phyloP scores from a whole-genome alignment of 768 basidiomycete genomes.

The Podaxis carcinomalis region DNA sequence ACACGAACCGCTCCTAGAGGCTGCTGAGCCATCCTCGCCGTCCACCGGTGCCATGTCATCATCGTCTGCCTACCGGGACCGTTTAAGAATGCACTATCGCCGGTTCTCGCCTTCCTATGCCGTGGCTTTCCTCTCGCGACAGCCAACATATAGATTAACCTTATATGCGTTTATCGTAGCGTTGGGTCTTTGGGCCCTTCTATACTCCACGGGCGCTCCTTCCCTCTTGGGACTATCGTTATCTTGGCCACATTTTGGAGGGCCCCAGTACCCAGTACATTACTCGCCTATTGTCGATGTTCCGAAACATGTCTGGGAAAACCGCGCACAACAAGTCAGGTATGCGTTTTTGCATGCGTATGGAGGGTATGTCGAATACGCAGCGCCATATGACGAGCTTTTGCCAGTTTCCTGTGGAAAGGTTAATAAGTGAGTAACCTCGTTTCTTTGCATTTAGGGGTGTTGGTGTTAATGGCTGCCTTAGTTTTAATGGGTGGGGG shows the following conservation, averaged over 20 bases:
- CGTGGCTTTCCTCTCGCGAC: slow-evolving; percentile 16
- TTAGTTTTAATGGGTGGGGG: slow-evolving; percentile 79
- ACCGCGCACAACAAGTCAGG: slow-evolving; percentile 53
- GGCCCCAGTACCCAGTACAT: slow-evolving; percentile 8
- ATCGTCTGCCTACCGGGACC: not conserved
- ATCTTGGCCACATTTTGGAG: slow-evolving; percentile 6
- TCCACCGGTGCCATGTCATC: not conserved
- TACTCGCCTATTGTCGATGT: slow-evolving; percentile 14
- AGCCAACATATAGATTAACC: slow-evolving; percentile 24
- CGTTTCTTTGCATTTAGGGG: not conserved
- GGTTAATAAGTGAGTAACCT: slow-evolving; percentile 44
- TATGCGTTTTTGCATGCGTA: slow-evolving; percentile 67
- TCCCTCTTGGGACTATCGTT: slow-evolving; percentile 11
- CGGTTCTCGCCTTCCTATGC: slow-evolving; percentile 2
- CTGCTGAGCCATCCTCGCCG: not conserved
- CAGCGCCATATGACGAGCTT: slow-evolving; percentile 63
- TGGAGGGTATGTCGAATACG: slow-evolving; percentile 55
- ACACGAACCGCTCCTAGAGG: not conserved
- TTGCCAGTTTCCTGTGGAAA: slow-evolving; percentile 43
- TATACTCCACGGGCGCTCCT: slow-evolving; percentile 15
- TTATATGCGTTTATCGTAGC: slow-evolving; percentile 25
- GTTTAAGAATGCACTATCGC: slow-evolving; percentile 8
- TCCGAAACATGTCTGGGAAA: slow-evolving; percentile 41
- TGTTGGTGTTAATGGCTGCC: not conserved
- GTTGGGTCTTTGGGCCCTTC: slow-evolving; percentile 23